Evolutionary conservation across 164 flowering plant species (phyloP), one percentile per base, ranked within the genome.

Genomic region (Aristolochia fimbriata): DNA sequence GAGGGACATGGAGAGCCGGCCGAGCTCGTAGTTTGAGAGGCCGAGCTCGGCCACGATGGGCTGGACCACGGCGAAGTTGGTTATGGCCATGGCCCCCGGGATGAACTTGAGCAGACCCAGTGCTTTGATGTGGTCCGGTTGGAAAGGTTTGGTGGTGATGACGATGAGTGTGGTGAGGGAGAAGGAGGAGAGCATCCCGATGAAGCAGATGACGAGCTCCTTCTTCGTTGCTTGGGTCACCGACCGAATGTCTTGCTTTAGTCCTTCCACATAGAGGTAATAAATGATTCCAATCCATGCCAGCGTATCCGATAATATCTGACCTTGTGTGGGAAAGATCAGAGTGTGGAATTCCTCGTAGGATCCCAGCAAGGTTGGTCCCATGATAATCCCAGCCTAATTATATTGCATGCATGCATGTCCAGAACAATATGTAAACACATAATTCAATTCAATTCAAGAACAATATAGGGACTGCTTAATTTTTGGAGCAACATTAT

Each of bases 21-120:
- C 91, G 0, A 85, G 56, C 52, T 85, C 86, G 0, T 91, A 82
- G 69, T 79, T 83, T 6, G 85, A 76, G 3, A 88, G 78, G 59
- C 81, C 80, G 14, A 81, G 60, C 65, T 88, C 96, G 15, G 63
- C 59, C 4, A 88, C 71, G 8, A 82, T 62, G 1, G 72, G 70
- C 55, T 77, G 66, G 1, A 83, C 62, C 17, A 77, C 79, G 4
- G 88, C 83, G 22, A 83, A 83, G 0, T 75, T 47, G 0, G 91
- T 74, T 3, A 81, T 62, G 3, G 83, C 62, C 6, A 77, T 1
- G 0, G 68, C 17, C 0, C 77, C 19, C 1, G 76, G 45, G 1
- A 83, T 47, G 0, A 69, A 67, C 2, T 68, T 73, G 4, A 81
- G 65, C 1, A 78, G 62, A 4, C 80, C 17, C 2, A 37, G 0